Evolutionary conservation across 345 rosid genomes (phyloP).

Genomic region (Populus ilicifolia): DNA sequence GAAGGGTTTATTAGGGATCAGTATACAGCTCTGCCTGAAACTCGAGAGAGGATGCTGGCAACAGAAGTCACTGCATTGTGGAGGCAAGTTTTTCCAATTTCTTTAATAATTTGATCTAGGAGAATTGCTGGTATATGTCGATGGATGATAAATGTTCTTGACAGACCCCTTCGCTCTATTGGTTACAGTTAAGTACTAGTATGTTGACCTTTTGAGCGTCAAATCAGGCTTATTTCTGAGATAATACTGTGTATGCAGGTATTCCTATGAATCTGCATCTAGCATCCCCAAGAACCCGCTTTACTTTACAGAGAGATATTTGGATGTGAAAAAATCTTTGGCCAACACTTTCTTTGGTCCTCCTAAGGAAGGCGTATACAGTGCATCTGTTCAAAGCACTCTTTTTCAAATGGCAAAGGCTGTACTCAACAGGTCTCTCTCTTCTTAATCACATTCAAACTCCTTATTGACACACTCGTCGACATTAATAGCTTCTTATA

Average conservation of each 20-base stretch:
- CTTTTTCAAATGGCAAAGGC: constrained; percentile 79
- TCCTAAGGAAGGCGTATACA: constrained; percentile 77
- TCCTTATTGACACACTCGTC: background rate
- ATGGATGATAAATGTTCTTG: background rate
- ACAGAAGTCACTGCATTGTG: constrained; percentile 84
- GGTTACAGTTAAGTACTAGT: background rate
- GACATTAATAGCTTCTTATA: background rate
- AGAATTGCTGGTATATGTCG: background rate
- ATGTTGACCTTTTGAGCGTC: background rate
- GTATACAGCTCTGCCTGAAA: constrained; percentile 84
- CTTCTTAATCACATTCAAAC: constrained; percentile 4
- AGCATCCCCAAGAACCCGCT: constrained; percentile 53
- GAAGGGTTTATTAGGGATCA: constrained; percentile 85
- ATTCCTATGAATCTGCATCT: constrained; percentile 57
- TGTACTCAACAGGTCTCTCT: constrained; percentile 59
- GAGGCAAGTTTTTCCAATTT: constrained; percentile 47
- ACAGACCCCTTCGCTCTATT: background rate
- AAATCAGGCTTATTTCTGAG: constrained; percentile 1
- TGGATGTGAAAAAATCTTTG: constrained; percentile 55
- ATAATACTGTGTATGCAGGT: constrained; percentile 49
- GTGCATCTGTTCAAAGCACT: constrained; percentile 95
- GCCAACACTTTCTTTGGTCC: constrained; percentile 73
- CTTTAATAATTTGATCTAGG: background rate
- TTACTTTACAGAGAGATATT: constrained; percentile 60
- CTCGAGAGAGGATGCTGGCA: constrained; percentile 83